phyloP scores from a whole-genome alignment of 768 basidiomycete species.

The Pisolithus albus region DNA sequence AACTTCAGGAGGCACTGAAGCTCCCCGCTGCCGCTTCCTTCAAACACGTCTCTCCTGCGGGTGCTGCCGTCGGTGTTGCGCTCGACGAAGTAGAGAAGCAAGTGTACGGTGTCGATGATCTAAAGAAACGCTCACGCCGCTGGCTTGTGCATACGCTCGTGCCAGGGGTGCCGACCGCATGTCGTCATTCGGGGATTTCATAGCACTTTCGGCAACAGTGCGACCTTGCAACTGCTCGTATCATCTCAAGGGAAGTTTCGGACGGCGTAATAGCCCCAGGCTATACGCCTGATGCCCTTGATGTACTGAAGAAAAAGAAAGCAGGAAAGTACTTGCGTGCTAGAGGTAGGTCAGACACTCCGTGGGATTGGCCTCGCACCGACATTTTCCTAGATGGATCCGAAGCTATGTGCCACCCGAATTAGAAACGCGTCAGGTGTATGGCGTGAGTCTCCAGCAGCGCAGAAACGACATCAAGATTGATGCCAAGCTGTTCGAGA shows the following conservation, averaged over 20 bases:
- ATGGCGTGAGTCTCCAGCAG: constrained; percentile 86
- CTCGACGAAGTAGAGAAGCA: constrained; percentile 81
- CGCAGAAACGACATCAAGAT: constrained; percentile 87
- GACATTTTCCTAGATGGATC: constrained; percentile 65
- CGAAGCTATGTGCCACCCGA: constrained; percentile 69
- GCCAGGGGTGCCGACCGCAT: constrained; percentile 98
- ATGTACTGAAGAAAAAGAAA: constrained; percentile 92
- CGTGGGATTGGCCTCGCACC: neutral
- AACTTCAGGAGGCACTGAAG: constrained; percentile 77
- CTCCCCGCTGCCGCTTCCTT: constrained; percentile 97
- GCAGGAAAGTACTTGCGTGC: constrained; percentile 97
- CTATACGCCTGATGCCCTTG: constrained; percentile 81
- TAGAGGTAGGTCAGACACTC: constrained; percentile 52
- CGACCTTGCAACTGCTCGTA: constrained; percentile 89
- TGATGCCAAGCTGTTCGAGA: constrained; percentile 69
- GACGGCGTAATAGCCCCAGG: constrained; percentile 98
- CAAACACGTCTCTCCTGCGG: constrained; percentile 99
- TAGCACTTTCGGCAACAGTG: constrained; percentile 89
- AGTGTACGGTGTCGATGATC: constrained; percentile 94
- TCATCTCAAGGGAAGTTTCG: constrained; percentile 98
- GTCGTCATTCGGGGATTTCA: constrained; percentile 99
- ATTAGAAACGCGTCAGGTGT: constrained; percentile 92
- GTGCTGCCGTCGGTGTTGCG: constrained; percentile 86
- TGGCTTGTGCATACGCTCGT: constrained; percentile 91
- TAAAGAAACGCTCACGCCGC: constrained; percentile 80